Evolutionary conservation across 768 basidiomycete genomes (phyloP).

Genomic region (Pulveroboletus sp.): DNA sequence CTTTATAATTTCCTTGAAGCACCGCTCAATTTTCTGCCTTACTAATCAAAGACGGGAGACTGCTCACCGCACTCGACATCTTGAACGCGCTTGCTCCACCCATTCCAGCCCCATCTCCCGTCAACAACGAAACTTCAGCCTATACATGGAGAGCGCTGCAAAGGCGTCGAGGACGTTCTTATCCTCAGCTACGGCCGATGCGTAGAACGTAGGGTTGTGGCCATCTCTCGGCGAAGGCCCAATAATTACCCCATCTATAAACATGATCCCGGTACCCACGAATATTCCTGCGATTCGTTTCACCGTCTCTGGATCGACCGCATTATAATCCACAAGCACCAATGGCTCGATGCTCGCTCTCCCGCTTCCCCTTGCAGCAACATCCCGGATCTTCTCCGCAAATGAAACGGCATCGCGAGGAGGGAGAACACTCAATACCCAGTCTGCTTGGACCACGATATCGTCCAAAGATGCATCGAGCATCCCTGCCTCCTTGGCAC

Average conservation of each 20-base stretch:
- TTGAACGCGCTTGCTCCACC: slow-evolving; percentile 63
- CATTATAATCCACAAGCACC: slow-evolving; percentile 57
- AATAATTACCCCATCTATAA: slow-evolving; percentile 58
- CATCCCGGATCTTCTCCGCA: slow-evolving; percentile 32
- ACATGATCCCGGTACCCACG: slow-evolving; percentile 34
- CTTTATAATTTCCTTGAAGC: slow-evolving; percentile 51
- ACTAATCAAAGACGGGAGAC: neutral
- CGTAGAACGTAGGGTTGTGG: slow-evolving; percentile 56
- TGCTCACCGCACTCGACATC: slow-evolving; percentile 61
- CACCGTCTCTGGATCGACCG: slow-evolving; percentile 50
- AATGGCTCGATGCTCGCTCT: slow-evolving; percentile 9
- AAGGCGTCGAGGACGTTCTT: slow-evolving; percentile 37
- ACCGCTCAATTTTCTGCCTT: neutral
- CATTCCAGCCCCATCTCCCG: slow-evolving; percentile 45
- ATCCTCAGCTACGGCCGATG: slow-evolving; percentile 38
- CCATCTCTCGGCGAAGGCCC: slow-evolving; percentile 49
- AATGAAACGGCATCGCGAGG: slow-evolving; percentile 50
- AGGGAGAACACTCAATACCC: slow-evolving; percentile 58
- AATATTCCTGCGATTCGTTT: slow-evolving; percentile 48
- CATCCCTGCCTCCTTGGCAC: slow-evolving; percentile 54
- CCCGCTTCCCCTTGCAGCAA: neutral
- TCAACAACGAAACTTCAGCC: slow-evolving; percentile 46
- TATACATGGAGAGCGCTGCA: slow-evolving; percentile 38
- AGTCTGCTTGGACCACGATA: slow-evolving; percentile 36
- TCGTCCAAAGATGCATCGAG: slow-evolving; percentile 37